Percentiles rank a stretch among this genome's conserved stretches.
These are phyloP conservation scores for Suzukiozyma palmioleophila DNA, from an alignment of 1,139 yeast genomes.

Conservation along the genomic window DNA sequence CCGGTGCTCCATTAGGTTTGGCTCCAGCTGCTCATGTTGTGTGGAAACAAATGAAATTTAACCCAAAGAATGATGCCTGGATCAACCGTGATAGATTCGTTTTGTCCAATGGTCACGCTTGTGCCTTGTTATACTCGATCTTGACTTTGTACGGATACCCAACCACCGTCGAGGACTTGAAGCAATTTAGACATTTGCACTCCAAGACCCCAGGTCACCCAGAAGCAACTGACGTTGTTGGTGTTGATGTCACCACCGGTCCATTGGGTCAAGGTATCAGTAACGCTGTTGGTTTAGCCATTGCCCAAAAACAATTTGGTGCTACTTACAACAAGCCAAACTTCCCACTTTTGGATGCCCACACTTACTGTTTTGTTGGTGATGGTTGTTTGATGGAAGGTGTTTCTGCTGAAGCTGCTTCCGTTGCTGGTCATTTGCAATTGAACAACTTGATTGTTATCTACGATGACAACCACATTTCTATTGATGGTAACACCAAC, in stretches of 20 bases:
- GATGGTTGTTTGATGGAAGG: conserved; percentile 99
- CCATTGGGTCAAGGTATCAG: conserved; percentile 98
- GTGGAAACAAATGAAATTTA: conserved; percentile 78
- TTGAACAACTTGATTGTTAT: conserved; percentile 91
- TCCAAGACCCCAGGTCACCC: conserved; percentile 99
- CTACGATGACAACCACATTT: conserved; percentile 96
- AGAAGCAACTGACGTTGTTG: conserved; percentile 71
- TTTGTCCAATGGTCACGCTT: conserved; percentile 95
- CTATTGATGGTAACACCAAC: conserved; percentile 92
- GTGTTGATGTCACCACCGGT: conserved; percentile 97
- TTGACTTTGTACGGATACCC: conserved; percentile 85
- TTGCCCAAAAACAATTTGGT: conserved; percentile 89
- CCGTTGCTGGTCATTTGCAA: conserved; percentile 95
- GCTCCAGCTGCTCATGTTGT: conserved; percentile 74
- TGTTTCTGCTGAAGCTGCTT: conserved; percentile 89
- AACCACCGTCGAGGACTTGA: conserved; percentile 78
- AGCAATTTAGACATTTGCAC: conserved; percentile 83
- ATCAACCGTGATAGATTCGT: conserved; percentile 94
- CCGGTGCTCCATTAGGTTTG: conserved; percentile 98
- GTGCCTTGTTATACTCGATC: conserved; percentile 84
- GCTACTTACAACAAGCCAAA: conserved; percentile 93
- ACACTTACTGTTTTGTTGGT: conserved; percentile 82
- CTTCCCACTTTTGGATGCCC: conserved; percentile 64
- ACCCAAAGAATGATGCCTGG: conserved; percentile 92
- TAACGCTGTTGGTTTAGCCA: conserved; percentile 95